Percentiles rank a stretch among this genome's conserved stretches.
These are phyloP conservation scores for Cydonia oblonga DNA, from an alignment of 331 rosid species.

Conservation along the genomic window DNA sequence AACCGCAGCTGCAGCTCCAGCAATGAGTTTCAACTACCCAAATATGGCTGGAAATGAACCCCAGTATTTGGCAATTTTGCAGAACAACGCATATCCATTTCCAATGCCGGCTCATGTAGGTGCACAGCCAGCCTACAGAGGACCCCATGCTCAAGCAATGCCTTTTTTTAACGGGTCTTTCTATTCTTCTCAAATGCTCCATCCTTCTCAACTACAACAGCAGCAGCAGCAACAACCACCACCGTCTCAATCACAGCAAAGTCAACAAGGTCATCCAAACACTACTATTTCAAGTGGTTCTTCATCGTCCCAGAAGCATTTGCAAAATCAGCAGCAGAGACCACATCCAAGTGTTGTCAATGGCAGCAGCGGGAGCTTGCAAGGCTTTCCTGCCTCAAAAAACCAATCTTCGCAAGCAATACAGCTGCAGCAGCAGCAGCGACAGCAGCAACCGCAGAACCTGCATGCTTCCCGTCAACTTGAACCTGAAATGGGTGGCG, in stretches of 20 bases:
- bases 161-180: slow-evolving; percentile 80
- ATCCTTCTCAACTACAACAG: slow-evolving; percentile 78
- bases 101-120: slow-evolving; percentile 85
- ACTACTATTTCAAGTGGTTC: slow-evolving; percentile 58
- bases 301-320: slow-evolving; percentile 70
- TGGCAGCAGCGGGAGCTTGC: slow-evolving; percentile 50
- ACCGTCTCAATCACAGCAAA: slow-evolving; percentile 56
- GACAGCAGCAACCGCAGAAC: slow-evolving; percentile 17
- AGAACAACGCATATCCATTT: slow-evolving; percentile 66
- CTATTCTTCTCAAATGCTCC: slow-evolving; percentile 75
- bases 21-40: slow-evolving; percentile 85
- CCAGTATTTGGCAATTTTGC: slow-evolving; percentile 78
- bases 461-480: slow-evolving; percentile 52
- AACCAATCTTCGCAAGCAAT: slow-evolving; percentile 42
- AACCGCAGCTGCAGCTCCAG: slow-evolving; percentile 38
- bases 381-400: slow-evolving; percentile 68
- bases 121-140: slow-evolving; percentile 76
- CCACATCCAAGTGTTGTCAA: slow-evolving; percentile 33
- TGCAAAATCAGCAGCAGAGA: slow-evolving; percentile 76
- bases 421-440: slow-evolving; percentile 15
- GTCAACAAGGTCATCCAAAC: slow-evolving; percentile 65
- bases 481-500: slow-evolving; percentile 67
- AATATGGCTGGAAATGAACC: slow-evolving; percentile 62
- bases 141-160: slow-evolving; percentile 64
- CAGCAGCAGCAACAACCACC: slow-evolving; percentile 36